Percentiles rank a stretch among this genome's conserved stretches.
Conservation (phyloP, 768 basidiomycete genomes). For the Lentinula lateritia region DNA sequence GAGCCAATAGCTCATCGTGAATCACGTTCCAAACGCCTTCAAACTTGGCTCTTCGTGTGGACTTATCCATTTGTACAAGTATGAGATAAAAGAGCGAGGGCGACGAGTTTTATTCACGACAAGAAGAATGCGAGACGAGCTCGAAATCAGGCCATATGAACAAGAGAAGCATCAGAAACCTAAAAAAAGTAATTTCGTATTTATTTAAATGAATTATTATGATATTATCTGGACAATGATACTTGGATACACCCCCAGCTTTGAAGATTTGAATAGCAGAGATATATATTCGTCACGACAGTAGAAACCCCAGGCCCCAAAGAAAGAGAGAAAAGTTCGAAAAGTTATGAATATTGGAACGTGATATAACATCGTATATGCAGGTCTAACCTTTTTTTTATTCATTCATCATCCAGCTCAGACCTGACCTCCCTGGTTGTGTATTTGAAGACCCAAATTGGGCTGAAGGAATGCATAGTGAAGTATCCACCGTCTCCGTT, state of each 20-base stretch:
- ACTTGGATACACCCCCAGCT: too few relatives aligned
- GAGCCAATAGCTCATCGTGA: constrained; percentile 69
- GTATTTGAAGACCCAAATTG: neutral
- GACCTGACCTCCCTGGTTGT: constrained; percentile 1
- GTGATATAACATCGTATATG: neutral
- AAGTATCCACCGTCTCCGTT: neutral
- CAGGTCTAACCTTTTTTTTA: neutral
- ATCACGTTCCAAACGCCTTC: constrained; percentile 66
- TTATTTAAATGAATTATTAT: too few relatives aligned
- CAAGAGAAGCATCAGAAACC: too few relatives aligned
- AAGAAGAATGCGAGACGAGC: too few relatives aligned
- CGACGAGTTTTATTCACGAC: too few relatives aligned
- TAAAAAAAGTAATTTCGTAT: too few relatives aligned
- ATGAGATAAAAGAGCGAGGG: neutral
- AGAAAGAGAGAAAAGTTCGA: neutral
- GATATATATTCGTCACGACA: too few relatives aligned
- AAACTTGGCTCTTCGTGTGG: constrained; percentile 57
- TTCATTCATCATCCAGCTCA: constrained; percentile 8
- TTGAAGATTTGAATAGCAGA: too few relatives aligned
- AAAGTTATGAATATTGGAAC: too few relatives aligned
- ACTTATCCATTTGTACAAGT: constrained; percentile 21
- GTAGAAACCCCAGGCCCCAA: too few relatives aligned
- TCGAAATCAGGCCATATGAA: too few relatives aligned
- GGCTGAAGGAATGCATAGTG: neutral
- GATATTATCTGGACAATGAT: too few relatives aligned